These are phyloP conservation scores for Plasmodium fragile DNA, from an alignment of 169 alveolate species.

Conservation along the genomic window DNA sequence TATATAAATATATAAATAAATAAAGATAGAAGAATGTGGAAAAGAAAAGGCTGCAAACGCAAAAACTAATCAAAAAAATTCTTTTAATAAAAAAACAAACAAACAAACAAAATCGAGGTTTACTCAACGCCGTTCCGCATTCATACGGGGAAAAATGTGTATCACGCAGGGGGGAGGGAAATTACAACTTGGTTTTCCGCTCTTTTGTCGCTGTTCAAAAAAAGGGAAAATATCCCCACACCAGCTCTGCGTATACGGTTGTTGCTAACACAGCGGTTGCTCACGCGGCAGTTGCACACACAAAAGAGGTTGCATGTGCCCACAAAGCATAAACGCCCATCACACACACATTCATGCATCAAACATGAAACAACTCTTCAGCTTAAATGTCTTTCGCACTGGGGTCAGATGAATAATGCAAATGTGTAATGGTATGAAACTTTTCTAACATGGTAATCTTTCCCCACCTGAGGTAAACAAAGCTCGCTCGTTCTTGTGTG, in stretches of 20 bases:
- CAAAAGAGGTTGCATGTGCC: not conserved
- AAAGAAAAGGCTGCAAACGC: not conserved
- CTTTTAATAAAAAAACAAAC: not conserved
- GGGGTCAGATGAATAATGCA: not conserved
- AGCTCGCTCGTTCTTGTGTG: not conserved
- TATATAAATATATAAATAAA: not conserved
- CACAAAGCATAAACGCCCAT: not conserved
- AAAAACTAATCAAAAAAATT: not conserved
- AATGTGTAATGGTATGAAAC: not conserved
- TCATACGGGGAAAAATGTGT: not conserved
- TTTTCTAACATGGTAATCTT: not conserved
- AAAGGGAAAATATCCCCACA: not conserved
- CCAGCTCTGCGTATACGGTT: not conserved
- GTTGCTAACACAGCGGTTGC: not conserved
- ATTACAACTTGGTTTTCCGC: not conserved
- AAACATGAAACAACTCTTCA: not conserved
- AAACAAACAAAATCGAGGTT: not conserved
- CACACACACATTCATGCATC: slow-evolving; percentile 4
- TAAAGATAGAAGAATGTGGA: not conserved
- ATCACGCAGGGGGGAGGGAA: not conserved
- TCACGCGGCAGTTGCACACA: not conserved
- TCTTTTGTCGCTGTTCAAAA: not conserved
- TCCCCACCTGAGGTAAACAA: not conserved
- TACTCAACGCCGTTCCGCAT: not conserved
- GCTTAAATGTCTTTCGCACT: not conserved